phyloP scores from a whole-genome alignment of 257 asterid genomes.

The Lycium ferocissimum region DNA sequence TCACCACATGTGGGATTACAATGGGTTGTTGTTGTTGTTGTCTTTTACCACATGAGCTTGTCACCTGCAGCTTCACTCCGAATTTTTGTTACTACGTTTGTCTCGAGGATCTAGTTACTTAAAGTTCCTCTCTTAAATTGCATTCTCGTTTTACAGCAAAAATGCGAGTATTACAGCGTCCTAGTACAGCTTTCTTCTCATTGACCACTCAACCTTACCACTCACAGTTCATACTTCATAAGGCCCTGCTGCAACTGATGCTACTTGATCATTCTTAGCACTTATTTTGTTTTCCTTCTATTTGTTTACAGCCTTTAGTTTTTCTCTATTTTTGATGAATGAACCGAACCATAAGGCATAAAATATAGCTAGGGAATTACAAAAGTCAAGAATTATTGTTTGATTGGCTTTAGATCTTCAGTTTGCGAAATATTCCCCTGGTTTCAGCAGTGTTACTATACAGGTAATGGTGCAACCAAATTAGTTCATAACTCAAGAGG shows the following conservation, averaged over 20 bases:
- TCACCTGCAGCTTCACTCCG: not conserved
- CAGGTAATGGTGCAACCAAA: not conserved
- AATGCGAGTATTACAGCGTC: not conserved
- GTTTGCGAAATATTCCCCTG: not conserved
- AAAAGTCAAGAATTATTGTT: not conserved
- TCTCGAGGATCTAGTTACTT: conserved; percentile 5
- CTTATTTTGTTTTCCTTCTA: not conserved
- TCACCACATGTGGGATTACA: not conserved
- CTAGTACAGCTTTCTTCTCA: not conserved
- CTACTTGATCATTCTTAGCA: not conserved
- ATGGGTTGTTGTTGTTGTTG: too few species aligned
- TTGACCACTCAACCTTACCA: not conserved
- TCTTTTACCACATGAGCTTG: not conserved
- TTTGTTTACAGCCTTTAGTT: not conserved
- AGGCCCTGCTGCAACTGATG: not conserved
- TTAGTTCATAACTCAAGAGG: not conserved
- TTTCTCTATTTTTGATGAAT: not conserved
- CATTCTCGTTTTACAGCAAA: not conserved
- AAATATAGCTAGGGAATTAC: not conserved
- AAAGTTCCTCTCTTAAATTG: not conserved
- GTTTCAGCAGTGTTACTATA: not conserved
- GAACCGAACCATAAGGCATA: not conserved
- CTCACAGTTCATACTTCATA: not conserved
- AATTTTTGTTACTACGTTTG: not conserved
- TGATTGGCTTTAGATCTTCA: not conserved